Evolutionary conservation across 306 rosid species (phyloP).

Genomic region (Fragaria vesca): DNA sequence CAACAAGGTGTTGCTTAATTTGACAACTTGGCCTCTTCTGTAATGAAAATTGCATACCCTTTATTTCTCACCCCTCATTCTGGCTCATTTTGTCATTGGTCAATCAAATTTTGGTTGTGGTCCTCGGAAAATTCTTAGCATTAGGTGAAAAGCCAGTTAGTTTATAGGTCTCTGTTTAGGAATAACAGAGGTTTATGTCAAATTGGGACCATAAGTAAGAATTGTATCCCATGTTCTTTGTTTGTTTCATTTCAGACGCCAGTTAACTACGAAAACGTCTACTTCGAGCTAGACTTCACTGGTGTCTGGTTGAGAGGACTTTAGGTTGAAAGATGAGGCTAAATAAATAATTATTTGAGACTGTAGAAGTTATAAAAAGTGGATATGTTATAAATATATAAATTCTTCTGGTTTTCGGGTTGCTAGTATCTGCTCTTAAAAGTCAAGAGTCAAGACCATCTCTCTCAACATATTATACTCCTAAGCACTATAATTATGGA

Average conservation of each 20-base stretch:
- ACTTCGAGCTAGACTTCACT: not conserved
- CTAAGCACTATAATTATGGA: constrained; percentile 14
- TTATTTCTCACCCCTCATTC: not conserved
- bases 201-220: constrained; percentile 18
- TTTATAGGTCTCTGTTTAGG: not conserved
- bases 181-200: constrained; percentile 8
- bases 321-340: constrained; percentile 1
- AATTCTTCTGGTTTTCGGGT: constrained; percentile 26
- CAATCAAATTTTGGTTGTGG: not conserved
- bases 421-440: constrained; percentile 17
- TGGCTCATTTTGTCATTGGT: not conserved
- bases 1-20: not conserved
- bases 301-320: constrained; percentile 23
- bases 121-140: not conserved
- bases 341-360: not conserved
- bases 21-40: not conserved
- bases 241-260: not conserved
- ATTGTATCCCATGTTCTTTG: not conserved
- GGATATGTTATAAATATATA: not conserved
- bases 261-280: not conserved
- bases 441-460: constrained; percentile 43
- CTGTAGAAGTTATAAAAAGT: not conserved
- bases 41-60: not conserved
- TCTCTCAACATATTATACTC: constrained; percentile 9
- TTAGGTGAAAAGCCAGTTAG: constrained; percentile 5